Evolutionary conservation across 2,329 filamentous ascomycete species (phyloP).

Genomic region (Nectriaceae sp.): DNA sequence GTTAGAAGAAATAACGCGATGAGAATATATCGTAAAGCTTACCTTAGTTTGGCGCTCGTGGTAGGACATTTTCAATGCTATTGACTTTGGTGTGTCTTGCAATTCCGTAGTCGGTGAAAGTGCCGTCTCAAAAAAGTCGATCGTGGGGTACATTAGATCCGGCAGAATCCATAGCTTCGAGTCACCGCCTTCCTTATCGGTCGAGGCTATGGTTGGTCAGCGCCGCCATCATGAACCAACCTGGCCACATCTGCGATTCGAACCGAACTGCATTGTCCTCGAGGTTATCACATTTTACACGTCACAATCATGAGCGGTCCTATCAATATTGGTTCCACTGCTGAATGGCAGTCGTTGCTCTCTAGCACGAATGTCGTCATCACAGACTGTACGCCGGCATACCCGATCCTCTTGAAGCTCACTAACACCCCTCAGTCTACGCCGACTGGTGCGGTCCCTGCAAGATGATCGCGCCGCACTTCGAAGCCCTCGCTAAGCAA

Average conservation of each 20-base stretch:
- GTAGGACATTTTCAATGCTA: slow-evolving; percentile 31
- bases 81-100: slow-evolving; percentile 6
- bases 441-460: slow-evolving; percentile 95
- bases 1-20: not conserved
- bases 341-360: slow-evolving; percentile 73
- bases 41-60: slow-evolving; percentile 37
- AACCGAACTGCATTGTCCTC: not conserved
- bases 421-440: slow-evolving; percentile 66
- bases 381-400: slow-evolving; percentile 74
- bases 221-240: slow-evolving; percentile 7
- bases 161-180: slow-evolving; percentile 28
- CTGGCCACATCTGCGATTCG: slow-evolving; percentile 5
- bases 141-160: slow-evolving; percentile 19
- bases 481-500: slow-evolving; percentile 79
- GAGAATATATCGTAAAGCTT: not conserved
- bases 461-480: slow-evolving; percentile 87
- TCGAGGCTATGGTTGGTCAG: slow-evolving; percentile 20
- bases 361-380: slow-evolving; percentile 77
- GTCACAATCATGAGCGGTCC: slow-evolving; percentile 44
- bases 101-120: not conserved
- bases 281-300: not conserved
- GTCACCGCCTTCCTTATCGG: slow-evolving; percentile 25
- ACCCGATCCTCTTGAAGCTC: slow-evolving; percentile 1
- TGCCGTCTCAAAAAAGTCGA: slow-evolving; percentile 22
- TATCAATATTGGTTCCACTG: slow-evolving; percentile 62